Conservation (phyloP, 768 basidiomycete genomes). For the Leccinum fibrillosum region DNA sequence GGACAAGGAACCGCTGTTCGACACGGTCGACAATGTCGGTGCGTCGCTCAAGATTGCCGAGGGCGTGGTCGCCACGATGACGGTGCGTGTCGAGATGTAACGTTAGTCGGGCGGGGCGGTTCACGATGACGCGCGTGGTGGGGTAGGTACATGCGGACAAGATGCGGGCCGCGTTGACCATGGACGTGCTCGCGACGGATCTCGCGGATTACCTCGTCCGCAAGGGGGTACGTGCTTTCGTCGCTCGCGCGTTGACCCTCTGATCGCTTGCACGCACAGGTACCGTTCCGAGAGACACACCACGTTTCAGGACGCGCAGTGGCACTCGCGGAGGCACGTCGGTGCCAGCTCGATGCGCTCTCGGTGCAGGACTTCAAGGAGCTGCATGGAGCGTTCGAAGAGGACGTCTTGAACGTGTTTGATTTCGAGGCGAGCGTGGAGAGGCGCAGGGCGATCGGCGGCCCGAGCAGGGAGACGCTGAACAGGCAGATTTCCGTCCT, state of each 20-base stretch:
- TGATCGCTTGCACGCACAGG: conserved; percentile 42
- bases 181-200: conserved; percentile 99
- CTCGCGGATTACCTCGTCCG: conserved; percentile 97
- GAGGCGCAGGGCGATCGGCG: conserved; percentile 87
- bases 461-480: conserved; percentile 82
- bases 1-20: conserved; percentile 97
- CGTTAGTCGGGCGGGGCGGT: not conserved
- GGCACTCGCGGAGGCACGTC: conserved; percentile 83
- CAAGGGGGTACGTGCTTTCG: conserved; percentile 74
- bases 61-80: conserved; percentile 89
- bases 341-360: conserved; percentile 79
- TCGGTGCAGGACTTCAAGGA: conserved; percentile 74
- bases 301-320: conserved; percentile 97
- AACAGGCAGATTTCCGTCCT: conserved; percentile 80
- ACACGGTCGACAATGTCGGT: conserved; percentile 84
- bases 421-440: conserved; percentile 97
- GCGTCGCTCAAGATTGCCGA: conserved; percentile 91
- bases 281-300: conserved; percentile 98
- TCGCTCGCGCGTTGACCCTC: not conserved
- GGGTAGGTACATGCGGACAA: conserved; percentile 79
- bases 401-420: conserved; percentile 82
- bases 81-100: conserved; percentile 22
- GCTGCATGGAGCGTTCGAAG: conserved; percentile 72
- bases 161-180: conserved; percentile 89
- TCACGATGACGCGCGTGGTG: not conserved